Base-by-base conservation (phyloP, 306 rosid species). In the Dicorynia guianensis region DNA sequence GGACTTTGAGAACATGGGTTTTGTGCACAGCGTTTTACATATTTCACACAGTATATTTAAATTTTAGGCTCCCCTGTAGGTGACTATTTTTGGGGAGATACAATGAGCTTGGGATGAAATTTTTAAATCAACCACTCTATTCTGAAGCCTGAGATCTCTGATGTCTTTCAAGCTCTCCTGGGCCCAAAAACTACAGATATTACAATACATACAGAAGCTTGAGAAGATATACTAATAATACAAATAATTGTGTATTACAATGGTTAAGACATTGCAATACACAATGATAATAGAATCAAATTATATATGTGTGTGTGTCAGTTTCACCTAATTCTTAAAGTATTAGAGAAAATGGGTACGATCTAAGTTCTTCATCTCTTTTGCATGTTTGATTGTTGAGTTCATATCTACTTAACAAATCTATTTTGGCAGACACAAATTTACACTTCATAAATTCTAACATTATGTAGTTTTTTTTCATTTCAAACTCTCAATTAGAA, bases 61-160 rank as follows among this genome's bases (percentile, higher is more conserved):
- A 58, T 30, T 0, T 14, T 79, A 44, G 35, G 50, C 18, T 76
- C 50, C 67, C 48, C 68, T 54, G 63, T 48, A 11, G 70, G 15
- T 15, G 69, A 33, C 65, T 48, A 71, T 40, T 55, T 63, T 71
- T 17, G 3, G 47, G 53, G 72, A 57, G 81, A 74, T 58, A 44
- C 65, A 55, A 72, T 18, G 46, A 62, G 68, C 50, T 52, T 66
- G 35, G 50, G 70, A 63, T 34, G 72, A 53, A 64, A 60, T 71
- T 69, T 79, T 75, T 48, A 59, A 77, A 74, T 59, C 60, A 42
- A 40, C 53, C 18, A 14, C 67, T 18, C 11, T 33, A 14, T 13
- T 58, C n/a, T 12, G 58, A 48, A 40, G 39, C 14, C 53, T 34
- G 42, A 15, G 10, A 48, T 66, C 5, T 25, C 39, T n/a, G 18